Evolutionary conservation across 768 basidiomycete genomes (phyloP).

Genomic region (Cantharellus anzutake): DNA sequence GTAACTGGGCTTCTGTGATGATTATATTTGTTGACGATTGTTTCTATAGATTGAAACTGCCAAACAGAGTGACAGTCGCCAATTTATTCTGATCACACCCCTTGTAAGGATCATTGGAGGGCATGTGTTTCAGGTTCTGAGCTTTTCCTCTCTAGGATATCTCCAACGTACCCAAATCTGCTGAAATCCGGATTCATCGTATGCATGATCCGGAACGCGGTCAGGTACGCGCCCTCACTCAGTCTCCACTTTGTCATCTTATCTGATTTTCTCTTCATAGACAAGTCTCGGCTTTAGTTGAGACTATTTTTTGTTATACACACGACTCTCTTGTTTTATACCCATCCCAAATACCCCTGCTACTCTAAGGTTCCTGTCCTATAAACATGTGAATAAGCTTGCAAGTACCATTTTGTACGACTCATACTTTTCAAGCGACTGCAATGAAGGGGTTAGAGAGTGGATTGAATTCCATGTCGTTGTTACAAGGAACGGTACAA

Average conservation of each 20-base stretch:
- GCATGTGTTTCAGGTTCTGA: neutral
- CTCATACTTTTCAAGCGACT: no score
- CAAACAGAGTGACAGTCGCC: conserved; percentile 68
- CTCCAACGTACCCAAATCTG: conserved; percentile 11
- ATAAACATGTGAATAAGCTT: no score
- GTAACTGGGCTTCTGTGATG: neutral
- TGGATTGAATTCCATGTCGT: no score
- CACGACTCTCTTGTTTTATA: neutral
- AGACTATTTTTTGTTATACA: neutral
- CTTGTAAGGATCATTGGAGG: conserved; percentile 23
- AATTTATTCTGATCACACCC: conserved; percentile 93
- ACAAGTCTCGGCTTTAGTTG: no score
- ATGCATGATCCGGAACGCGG: conserved; percentile 15
- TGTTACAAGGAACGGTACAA: no score
- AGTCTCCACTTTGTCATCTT: neutral
- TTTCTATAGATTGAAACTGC: conserved; percentile 63
- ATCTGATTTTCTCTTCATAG: neutral
- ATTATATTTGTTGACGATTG: neutral
- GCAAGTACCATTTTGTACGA: no score
- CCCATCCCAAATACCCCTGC: neutral
- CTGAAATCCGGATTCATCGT: conserved; percentile 13
- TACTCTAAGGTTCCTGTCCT: neutral
- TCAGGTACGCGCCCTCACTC: neutral
- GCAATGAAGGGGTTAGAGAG: no score
- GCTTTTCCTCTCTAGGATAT: conserved; percentile 10